phyloP scores from a whole-genome alignment of 768 basidiomycete species.

The Xerocomellus amylosporus region DNA sequence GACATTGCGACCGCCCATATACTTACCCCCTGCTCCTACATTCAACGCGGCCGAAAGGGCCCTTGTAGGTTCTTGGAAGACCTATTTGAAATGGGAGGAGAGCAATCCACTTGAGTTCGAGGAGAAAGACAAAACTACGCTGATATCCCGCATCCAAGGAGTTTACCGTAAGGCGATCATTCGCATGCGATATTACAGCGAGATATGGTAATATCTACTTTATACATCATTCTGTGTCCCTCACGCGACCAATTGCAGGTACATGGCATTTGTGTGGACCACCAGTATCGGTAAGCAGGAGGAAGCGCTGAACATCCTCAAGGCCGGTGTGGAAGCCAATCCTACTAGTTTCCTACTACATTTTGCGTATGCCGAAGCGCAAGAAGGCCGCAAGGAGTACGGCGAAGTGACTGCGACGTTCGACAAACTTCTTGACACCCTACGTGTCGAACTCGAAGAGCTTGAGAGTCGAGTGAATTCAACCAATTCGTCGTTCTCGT shows the following conservation, averaged over 20 bases:
- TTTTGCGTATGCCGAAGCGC: slow-evolving; percentile 79
- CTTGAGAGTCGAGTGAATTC: slow-evolving; percentile 47
- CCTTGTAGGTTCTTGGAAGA: slow-evolving; percentile 84
- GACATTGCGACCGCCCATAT: slow-evolving; percentile 42
- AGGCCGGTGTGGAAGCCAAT: slow-evolving; percentile 85
- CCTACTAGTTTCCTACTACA: slow-evolving; percentile 86
- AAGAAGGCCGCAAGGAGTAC: slow-evolving; percentile 62
- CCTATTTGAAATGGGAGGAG: slow-evolving; percentile 94
- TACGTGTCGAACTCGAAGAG: slow-evolving; percentile 62
- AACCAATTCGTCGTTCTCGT: slow-evolving; percentile 38
- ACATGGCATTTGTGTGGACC: slow-evolving; percentile 88
- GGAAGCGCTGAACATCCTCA: slow-evolving; percentile 77
- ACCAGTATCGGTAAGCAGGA: slow-evolving; percentile 70
- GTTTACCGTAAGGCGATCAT: slow-evolving; percentile 89
- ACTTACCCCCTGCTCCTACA: slow-evolving; percentile 67
- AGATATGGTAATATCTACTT: slow-evolving; percentile 70
- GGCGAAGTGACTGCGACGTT: slow-evolving; percentile 69
- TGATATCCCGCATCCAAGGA: slow-evolving; percentile 70
- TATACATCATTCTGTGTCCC: not conserved
- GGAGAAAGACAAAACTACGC: slow-evolving; percentile 65
- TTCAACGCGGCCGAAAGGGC: slow-evolving; percentile 71
- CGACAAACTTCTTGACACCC: slow-evolving; percentile 65
- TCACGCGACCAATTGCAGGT: slow-evolving; percentile 50
- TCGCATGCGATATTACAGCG: slow-evolving; percentile 91
- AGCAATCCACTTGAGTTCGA: slow-evolving; percentile 91